Conservation (phyloP, 1,139 yeast species). For the Geotrichum cucujoidarum region DNA sequence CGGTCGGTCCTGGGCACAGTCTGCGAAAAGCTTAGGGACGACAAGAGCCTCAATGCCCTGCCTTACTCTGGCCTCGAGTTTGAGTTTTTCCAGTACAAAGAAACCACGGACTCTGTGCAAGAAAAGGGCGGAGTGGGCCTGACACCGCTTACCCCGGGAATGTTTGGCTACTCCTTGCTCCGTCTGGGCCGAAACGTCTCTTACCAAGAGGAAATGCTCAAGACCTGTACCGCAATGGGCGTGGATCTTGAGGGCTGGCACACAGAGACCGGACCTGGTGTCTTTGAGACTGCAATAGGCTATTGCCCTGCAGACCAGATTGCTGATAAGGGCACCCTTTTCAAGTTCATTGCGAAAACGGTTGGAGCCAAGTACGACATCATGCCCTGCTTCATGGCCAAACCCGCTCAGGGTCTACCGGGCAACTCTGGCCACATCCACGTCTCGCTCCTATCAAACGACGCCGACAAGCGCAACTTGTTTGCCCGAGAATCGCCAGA, state of each 20-base stretch:
- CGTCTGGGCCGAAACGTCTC: constrained; percentile 34
- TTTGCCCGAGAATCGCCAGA: constrained; percentile 33
- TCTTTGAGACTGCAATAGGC: constrained; percentile 38
- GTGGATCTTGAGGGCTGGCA: constrained; percentile 38
- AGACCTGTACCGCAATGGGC: constrained; percentile 27
- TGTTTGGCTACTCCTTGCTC: constrained; percentile 38
- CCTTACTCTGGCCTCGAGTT: constrained; percentile 38
- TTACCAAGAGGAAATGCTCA: constrained; percentile 33
- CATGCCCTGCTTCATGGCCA: constrained; percentile 40
- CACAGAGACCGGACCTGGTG: constrained; percentile 41
- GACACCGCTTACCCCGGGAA: constrained; percentile 35
- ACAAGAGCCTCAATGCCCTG: constrained; percentile 18
- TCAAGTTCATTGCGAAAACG: constrained; percentile 35
- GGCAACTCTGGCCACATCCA: constrained; percentile 41
- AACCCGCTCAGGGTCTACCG: constrained; percentile 37
- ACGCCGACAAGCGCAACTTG: constrained; percentile 29
- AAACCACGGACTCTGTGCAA: constrained; percentile 30
- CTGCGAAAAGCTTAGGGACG: constrained; percentile 22
- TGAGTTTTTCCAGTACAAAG: constrained; percentile 37
- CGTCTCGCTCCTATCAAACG: constrained; percentile 30
- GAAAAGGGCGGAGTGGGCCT: constrained; percentile 31
- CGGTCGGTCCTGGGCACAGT: constrained; percentile 30
- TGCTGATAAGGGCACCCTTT: constrained; percentile 37
- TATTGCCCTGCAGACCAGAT: constrained; percentile 32
- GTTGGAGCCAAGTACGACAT: constrained; percentile 33